A percentile compares a stretch with the other conserved stretches of the same genome.
These are phyloP conservation scores for Pseudonectria buxi DNA, from an alignment of 2,329 filamentous ascomycete species.

Conservation along the genomic window DNA sequence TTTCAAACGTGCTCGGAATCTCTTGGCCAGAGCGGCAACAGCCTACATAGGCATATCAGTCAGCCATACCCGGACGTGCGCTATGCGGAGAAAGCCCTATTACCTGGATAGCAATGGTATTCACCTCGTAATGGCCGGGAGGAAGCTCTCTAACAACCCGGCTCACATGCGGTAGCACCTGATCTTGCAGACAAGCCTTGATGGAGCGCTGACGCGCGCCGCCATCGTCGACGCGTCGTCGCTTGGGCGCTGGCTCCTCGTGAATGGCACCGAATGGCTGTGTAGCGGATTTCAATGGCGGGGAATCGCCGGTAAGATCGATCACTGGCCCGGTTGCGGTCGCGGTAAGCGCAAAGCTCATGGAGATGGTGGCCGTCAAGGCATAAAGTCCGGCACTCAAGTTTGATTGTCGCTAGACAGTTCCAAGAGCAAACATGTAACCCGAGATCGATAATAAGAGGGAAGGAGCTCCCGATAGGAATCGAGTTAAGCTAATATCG, in stretches of 20 bases:
- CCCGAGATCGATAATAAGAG: no score
- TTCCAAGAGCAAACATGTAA: no score
- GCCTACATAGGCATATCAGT: constrained; percentile 9
- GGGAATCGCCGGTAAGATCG: constrained; percentile 21
- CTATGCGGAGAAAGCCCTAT: background rate
- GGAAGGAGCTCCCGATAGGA: no score
- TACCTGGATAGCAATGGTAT: constrained; percentile 27
- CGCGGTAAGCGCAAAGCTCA: constrained; percentile 22
- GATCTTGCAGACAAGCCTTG: constrained; percentile 20
- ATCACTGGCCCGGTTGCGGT: constrained; percentile 21
- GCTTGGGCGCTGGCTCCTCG: constrained; percentile 25
- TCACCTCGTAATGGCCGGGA: constrained; percentile 12
- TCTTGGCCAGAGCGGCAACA: constrained; percentile 16
- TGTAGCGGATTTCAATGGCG: constrained; percentile 4
- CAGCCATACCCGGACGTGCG: background rate
- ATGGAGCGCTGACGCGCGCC: constrained; percentile 11
- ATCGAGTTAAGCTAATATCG: no score
- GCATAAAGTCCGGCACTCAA: background rate
- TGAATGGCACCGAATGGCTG: constrained; percentile 4
- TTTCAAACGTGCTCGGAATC: constrained; percentile 18
- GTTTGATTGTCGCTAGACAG: no score
- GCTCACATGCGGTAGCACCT: constrained; percentile 29
- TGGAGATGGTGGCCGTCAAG: constrained; percentile 5
- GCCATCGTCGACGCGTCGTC: constrained; percentile 21
- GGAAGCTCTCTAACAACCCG: constrained; percentile 19